Evolutionary conservation across 1,284 basidiomycete species (phyloP).

Genomic region (Tylopilus sp.): DNA sequence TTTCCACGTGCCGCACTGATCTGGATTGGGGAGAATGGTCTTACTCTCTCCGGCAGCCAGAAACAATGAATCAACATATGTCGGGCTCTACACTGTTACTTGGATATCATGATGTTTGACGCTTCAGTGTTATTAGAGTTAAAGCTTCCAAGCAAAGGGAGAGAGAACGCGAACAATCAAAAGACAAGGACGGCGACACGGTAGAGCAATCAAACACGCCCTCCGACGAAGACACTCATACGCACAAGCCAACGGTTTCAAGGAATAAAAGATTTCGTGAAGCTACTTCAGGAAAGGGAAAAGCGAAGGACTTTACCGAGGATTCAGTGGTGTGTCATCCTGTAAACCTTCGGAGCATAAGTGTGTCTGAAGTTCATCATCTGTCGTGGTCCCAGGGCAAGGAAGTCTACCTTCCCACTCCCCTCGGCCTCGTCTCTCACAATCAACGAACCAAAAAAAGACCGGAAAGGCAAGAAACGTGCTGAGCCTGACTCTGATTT

Average conservation of each 20-base stretch:
- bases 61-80: constrained; percentile 84
- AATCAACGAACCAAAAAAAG: constrained; percentile 79
- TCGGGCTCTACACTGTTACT: constrained; percentile 87
- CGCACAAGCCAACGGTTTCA: constrained; percentile 52
- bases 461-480: constrained; percentile 88
- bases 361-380: constrained; percentile 35
- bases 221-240: constrained; percentile 53
- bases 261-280: constrained; percentile 69
- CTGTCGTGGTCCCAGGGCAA: constrained; percentile 56
- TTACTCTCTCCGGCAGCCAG: constrained; percentile 86
- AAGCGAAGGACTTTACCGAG: constrained; percentile 68
- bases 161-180: constrained; percentile 57
- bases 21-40: constrained; percentile 91
- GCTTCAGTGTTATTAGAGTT: constrained; percentile 81
- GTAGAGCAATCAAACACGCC: constrained; percentile 52
- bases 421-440: constrained; percentile 60
- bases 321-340: constrained; percentile 65
- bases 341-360: constrained; percentile 30
- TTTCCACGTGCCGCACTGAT: constrained; percentile 79
- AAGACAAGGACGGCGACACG: constrained; percentile 51
- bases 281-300: constrained; percentile 64
- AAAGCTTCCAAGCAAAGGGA: constrained; percentile 80
- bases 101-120: constrained; percentile 88
- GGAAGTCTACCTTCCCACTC: constrained; percentile 63
- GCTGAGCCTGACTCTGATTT: constrained; percentile 74